Evolutionary conservation across 78 protist species (phyloP).

Genomic region (Anaeramoeba flamelloides): DNA sequence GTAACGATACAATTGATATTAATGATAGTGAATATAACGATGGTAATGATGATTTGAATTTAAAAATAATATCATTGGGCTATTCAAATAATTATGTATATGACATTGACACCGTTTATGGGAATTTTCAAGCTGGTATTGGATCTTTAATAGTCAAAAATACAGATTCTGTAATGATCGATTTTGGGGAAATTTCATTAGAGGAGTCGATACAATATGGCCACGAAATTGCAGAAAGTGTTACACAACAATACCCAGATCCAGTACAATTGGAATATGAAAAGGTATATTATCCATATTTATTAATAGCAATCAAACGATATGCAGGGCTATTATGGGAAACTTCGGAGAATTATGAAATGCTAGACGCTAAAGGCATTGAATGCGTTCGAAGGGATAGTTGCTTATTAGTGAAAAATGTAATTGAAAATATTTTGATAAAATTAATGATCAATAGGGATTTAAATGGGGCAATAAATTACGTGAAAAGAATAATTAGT

Average conservation of each 20-base stretch:
- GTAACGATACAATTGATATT: no score
- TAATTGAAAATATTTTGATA: slow-evolving; percentile 49
- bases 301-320: slow-evolving; percentile 90
- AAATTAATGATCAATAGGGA: slow-evolving; percentile 62
- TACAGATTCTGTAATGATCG: slow-evolving; percentile 99
- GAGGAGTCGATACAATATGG: slow-evolving; percentile 18
- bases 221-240: slow-evolving; percentile 64
- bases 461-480: slow-evolving; percentile 35
- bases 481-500: slow-evolving; percentile 59
- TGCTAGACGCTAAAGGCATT: slow-evolving; percentile 90
- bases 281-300: slow-evolving; percentile 93
- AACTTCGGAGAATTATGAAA: slow-evolving; percentile 56
- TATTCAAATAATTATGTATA: background rate
- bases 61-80: no score
- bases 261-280: slow-evolving; percentile 94
- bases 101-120: background rate
- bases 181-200: slow-evolving; percentile 48
- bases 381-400: slow-evolving; percentile 91
- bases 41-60: no score
- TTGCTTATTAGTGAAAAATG: slow-evolving; percentile 66
- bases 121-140: background rate
- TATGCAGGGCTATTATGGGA: slow-evolving; percentile 98
- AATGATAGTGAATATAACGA: no score
- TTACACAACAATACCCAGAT: slow-evolving; percentile 49
- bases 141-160: slow-evolving; percentile 54